Percentiles rank a stretch among this genome's conserved stretches.
Conservation (phyloP, 371 early-diverging fungal species). For the Capillidium heterosporum region DNA sequence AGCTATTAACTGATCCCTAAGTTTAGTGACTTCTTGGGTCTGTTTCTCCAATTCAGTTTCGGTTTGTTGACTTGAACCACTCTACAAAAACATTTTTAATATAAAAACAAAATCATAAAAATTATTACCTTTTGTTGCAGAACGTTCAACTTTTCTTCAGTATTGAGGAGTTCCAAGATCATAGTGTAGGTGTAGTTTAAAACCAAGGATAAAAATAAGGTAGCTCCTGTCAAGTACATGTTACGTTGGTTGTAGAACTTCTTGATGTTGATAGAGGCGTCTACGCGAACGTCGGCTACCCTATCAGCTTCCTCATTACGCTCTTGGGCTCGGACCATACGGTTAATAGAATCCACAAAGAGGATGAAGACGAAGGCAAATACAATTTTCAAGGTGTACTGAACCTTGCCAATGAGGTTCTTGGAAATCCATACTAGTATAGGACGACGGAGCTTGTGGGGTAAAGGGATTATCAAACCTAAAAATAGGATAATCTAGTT, state of each 20-base stretch:
- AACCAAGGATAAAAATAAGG: conserved; percentile 68
- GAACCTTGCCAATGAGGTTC: conserved; percentile 20
- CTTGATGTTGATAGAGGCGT: conserved; percentile 40
- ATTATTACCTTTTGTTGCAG: conserved; percentile 26
- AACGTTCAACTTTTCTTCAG: conserved; percentile 42
- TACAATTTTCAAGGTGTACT: conserved; percentile 30
- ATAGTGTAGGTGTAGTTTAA: conserved; percentile 55
- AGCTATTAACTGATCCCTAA: conserved; percentile 26
- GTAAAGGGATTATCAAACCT: conserved; percentile 8
- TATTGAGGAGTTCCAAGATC: conserved; percentile 41
- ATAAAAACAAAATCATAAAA: neutral
- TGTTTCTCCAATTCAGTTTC: conserved; percentile 6
- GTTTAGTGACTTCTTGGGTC: conserved; percentile 14
- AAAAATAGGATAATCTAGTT: conserved; percentile 16
- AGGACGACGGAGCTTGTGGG: neutral
- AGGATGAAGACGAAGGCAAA: conserved; percentile 25
- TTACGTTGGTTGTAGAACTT: conserved; percentile 83
- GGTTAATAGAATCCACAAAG: conserved; percentile 40
- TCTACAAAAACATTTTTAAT: neutral
- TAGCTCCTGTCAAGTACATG: conserved; percentile 75
- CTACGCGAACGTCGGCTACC: conserved; percentile 23
- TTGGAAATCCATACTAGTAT: conserved; percentile 4
- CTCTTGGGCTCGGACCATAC: conserved; percentile 34
- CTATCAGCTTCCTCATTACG: conserved; percentile 17
- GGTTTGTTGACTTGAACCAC: neutral